These are phyloP conservation scores for Aspergillus pseudoterreus DNA, from an alignment of 2,329 filamentous ascomycete genomes.

Conservation along the genomic window DNA sequence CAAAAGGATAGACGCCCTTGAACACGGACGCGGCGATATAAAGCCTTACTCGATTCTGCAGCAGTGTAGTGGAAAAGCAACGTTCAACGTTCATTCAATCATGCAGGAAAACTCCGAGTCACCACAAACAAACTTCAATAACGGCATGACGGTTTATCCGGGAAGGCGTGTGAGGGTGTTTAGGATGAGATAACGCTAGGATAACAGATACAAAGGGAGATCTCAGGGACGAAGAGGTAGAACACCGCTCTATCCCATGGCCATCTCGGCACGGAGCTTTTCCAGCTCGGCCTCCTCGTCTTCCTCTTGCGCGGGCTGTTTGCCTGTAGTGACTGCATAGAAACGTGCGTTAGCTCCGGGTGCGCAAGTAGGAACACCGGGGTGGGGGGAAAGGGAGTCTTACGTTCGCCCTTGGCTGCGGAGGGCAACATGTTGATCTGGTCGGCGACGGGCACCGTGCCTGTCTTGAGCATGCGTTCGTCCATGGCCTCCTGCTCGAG, in stretches of 20 bases:
- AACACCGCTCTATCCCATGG: constrained; percentile 61
- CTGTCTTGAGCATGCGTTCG: constrained; percentile 88
- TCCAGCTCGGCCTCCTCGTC: constrained; percentile 94
- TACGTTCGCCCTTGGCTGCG: constrained; percentile 71
- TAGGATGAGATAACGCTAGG: not conserved
- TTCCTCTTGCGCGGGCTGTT: constrained; percentile 65
- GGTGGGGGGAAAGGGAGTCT: constrained; percentile 37
- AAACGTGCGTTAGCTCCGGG: not conserved
- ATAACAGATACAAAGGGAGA: constrained; percentile 1
- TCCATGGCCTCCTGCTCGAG: constrained; percentile 92
- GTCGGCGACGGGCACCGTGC: constrained; percentile 76
- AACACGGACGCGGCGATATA: not conserved
- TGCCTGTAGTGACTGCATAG: constrained; percentile 43
- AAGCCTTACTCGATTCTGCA: not conserved
- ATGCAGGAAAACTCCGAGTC: constrained; percentile 6
- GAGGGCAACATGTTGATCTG: constrained; percentile 72
- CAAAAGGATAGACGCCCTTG: not conserved
- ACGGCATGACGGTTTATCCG: constrained; percentile 1
- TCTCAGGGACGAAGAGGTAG: not conserved
- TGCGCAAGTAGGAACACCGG: too few species aligned
- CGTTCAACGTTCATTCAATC: constrained; percentile 1
- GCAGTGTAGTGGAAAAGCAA: not conserved
- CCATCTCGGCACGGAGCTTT: constrained; percentile 95
- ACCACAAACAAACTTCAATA: constrained; percentile 7
- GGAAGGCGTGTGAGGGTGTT: not conserved